phyloP scores from a whole-genome alignment of 306 rosid genomes.

The Hylodesmum podocarpum region DNA sequence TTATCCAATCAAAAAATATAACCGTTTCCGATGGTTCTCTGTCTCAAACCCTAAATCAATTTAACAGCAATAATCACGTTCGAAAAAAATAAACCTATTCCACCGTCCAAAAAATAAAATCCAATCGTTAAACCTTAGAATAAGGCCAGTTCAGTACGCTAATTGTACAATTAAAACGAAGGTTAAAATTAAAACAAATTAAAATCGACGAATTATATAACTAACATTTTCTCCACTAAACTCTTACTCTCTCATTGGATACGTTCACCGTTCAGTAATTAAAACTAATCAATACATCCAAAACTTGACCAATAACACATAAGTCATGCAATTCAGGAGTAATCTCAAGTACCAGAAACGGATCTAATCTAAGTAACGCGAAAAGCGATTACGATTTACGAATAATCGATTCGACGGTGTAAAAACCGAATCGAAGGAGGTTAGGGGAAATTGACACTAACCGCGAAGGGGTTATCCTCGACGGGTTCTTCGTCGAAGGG shows the following conservation, averaged over 20 bases:
- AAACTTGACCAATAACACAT: neutral
- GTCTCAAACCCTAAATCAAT: slow-evolving; percentile 11
- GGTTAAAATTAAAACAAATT: neutral
- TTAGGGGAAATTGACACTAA: slow-evolving; percentile 26
- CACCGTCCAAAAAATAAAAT: neutral
- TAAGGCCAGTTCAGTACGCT: neutral
- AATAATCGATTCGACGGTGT: neutral
- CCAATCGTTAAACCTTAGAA: neutral
- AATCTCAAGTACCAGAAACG: slow-evolving; percentile 12
- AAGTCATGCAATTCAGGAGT: neutral
- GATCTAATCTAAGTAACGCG: slow-evolving; percentile 31
- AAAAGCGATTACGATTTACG: neutral
- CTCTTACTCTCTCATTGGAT: neutral
- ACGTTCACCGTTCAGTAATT: neutral
- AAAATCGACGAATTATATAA: neutral
- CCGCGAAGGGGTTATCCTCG: slow-evolving; percentile 80
- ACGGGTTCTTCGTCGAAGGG: slow-evolving; percentile 70
- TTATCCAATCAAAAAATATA: neutral
- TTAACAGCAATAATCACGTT: neutral
- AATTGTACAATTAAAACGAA: neutral
- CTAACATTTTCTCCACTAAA: neutral
- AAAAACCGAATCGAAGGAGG: neutral
- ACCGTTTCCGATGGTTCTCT: neutral
- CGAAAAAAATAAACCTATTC: neutral
- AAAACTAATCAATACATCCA: neutral